Conservation (phyloP, 768 basidiomycete species). For the Collybiopsis confluens region DNA sequence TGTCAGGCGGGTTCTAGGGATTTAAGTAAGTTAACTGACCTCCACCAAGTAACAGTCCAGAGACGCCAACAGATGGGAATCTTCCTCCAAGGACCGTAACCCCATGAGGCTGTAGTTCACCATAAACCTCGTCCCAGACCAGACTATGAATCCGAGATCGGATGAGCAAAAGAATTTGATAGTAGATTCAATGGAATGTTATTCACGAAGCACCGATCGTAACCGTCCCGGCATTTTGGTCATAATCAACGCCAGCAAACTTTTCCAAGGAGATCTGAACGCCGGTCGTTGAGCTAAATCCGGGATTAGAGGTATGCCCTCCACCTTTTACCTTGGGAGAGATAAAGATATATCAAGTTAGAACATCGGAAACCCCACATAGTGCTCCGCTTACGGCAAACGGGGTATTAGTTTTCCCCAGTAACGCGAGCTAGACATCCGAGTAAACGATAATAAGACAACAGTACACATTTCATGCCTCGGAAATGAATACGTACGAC, state of each 20-base stretch:
- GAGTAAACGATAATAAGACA: no score
- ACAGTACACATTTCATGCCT: no score
- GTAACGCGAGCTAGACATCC: neutral
- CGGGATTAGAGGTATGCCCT: constrained; percentile 50
- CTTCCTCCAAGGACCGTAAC: constrained; percentile 39
- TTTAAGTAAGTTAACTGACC: constrained; percentile 21
- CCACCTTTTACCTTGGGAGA: constrained; percentile 53
- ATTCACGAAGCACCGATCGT: constrained; percentile 30
- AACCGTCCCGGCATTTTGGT: constrained; percentile 33
- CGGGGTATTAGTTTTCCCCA: constrained; percentile 8
- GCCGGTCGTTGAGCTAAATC: constrained; percentile 56
- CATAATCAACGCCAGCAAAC: constrained; percentile 41
- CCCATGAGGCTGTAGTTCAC: constrained; percentile 28
- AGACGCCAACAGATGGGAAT: constrained; percentile 38
- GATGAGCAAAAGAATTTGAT: no score
- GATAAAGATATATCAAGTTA: neutral
- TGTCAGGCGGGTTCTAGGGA: neutral
- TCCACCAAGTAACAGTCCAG: constrained; percentile 38
- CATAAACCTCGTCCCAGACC: constrained; percentile 57
- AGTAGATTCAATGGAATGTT: no score
- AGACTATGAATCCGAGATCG: constrained; percentile 28
- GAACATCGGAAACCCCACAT: no score
- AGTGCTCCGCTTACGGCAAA: constrained; percentile 12
- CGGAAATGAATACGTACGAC: neutral
- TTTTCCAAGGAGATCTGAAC: constrained; percentile 52